Conservation (phyloP, 176 grass and related monocot species). For the maize (Zea mays) region Zm-B73-REFERENCE-NAM-5.0 NC_050101.1:146677001-146677500, state of each 20-base stretch:
- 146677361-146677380: slow-evolving; percentile 76
- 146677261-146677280: slow-evolving; percentile 90
- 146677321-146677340: slow-evolving; percentile 72
- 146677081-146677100: no score
- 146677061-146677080: no score
- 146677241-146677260: slow-evolving; percentile 84
- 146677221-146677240: not conserved
- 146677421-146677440: not conserved
- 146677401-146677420: not conserved
- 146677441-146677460: not conserved
- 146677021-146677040: no score
- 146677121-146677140: no score
- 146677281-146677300: slow-evolving; percentile 91
- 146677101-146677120: no score
- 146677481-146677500: not conserved
- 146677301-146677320: slow-evolving; percentile 74
- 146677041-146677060: no score
- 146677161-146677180: no score
- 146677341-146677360: slow-evolving; percentile 77
- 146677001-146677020: no score
- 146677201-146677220: no score
- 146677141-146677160: no score
- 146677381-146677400: slow-evolving; percentile 50
- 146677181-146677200: no score
- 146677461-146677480: not conserved